Percentiles rank a stretch among this genome's conserved stretches.
Evolutionary conservation across 1,284 basidiomycete genomes (phyloP).

Genomic region (Melampsora larici-populina): DNA sequence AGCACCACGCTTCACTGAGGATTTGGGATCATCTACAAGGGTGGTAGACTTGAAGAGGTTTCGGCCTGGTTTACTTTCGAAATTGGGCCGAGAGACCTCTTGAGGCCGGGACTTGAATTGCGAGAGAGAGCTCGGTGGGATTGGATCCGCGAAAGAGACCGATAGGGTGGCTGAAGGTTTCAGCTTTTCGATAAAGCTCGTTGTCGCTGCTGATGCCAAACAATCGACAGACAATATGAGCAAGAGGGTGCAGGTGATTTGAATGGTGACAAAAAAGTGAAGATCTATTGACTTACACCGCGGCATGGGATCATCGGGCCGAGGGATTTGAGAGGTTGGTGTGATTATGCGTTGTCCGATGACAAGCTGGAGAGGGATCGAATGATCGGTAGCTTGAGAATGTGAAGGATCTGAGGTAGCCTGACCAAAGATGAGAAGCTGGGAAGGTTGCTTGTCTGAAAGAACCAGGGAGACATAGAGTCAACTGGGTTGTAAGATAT

Average conservation of each 20-base stretch:
- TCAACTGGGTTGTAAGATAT: not conserved
- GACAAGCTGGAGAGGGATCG: slow-evolving; percentile 28
- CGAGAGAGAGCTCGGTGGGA: not conserved
- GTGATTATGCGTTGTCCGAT: slow-evolving; percentile 24
- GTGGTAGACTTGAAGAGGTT: not conserved
- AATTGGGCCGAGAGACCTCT: not conserved
- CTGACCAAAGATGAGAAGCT: slow-evolving; percentile 34
- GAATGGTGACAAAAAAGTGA: not conserved
- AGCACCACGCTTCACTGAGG: not conserved
- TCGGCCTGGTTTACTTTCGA: not conserved
- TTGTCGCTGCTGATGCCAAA: not conserved
- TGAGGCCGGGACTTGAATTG: slow-evolving; percentile 2
- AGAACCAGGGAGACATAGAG: not conserved
- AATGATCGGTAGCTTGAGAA: not conserved
- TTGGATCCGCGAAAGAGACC: not conserved
- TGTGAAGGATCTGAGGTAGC: slow-evolving; percentile 16
- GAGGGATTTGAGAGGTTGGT: slow-evolving; percentile 17
- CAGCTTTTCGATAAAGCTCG: slow-evolving; percentile 2
- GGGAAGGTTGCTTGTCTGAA: slow-evolving; percentile 13
- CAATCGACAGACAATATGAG: not conserved
- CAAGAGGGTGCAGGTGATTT: not conserved
- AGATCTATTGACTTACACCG: slow-evolving; percentile 19
- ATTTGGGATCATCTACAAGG: not conserved
- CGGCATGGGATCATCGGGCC: slow-evolving; percentile 43
- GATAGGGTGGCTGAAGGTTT: slow-evolving; percentile 9